phyloP scores from a whole-genome alignment of 1,284 basidiomycete species.

The Afroboletus lepidellus region DNA sequence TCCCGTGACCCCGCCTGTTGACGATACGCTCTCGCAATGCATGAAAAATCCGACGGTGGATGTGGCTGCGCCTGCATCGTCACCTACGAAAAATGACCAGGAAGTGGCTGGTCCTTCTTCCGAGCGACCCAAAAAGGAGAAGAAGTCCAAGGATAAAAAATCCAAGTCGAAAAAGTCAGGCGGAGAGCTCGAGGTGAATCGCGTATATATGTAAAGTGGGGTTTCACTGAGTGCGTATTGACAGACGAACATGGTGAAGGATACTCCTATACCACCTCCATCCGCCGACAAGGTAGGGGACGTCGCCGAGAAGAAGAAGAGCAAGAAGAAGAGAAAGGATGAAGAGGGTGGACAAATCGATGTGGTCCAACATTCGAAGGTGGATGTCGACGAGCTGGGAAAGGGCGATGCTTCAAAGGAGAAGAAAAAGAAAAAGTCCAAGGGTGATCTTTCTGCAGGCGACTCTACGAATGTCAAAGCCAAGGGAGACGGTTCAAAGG shows the following conservation, averaged over 20 bases:
- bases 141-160: conserved; percentile 33
- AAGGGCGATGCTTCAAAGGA: conserved; percentile 24
- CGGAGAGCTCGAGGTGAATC: conserved; percentile 15
- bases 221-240: conserved; percentile 7
- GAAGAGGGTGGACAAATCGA: not conserved
- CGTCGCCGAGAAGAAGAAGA: conserved; percentile 31
- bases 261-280: not conserved
- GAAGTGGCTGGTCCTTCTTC: not conserved
- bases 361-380: not conserved
- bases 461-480: not conserved
- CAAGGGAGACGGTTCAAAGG: not conserved
- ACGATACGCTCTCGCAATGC: conserved; percentile 9
- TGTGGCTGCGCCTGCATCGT: not conserved
- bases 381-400: conserved; percentile 5
- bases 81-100: conserved; percentile 2
- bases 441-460: conserved; percentile 1
- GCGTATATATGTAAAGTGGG: conserved; percentile 5
- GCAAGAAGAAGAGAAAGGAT: conserved; percentile 31
- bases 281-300: conserved; percentile 1
- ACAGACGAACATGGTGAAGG: conserved; percentile 5
- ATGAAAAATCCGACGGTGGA: not conserved
- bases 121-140: conserved; percentile 19
- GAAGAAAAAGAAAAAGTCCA: conserved; percentile 22
- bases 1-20: conserved; percentile 27
- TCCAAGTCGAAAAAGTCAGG: conserved; percentile 19